Evolutionary conservation across 495 filamentous ascomycete genomes (phyloP).

Genomic region (Penicillium ochrochloron): DNA sequence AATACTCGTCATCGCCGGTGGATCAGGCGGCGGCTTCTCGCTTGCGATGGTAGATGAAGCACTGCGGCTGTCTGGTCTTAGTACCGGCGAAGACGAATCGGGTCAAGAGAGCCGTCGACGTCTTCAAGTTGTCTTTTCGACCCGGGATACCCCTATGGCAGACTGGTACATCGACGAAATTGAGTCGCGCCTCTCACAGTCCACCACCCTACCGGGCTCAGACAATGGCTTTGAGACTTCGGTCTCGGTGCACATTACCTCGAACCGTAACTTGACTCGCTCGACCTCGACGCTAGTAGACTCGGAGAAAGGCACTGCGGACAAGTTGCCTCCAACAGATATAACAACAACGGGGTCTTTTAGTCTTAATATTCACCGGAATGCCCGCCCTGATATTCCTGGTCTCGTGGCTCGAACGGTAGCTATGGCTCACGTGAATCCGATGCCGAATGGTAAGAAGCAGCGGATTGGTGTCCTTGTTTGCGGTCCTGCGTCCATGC

Average conservation of each 20-base stretch:
- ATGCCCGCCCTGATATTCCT: conserved; percentile 45
- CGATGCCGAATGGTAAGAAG: conserved; percentile 21
- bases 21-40: conserved; percentile 57
- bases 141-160: conserved; percentile 31
- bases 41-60: conserved; percentile 41
- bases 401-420: conserved; percentile 37
- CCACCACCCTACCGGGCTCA: conserved; percentile 20
- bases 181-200: conserved; percentile 29
- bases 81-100: not conserved
- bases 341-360: conserved; percentile 28
- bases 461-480: conserved; percentile 49
- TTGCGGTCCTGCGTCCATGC: conserved; percentile 56
- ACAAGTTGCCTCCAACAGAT: conserved; percentile 18
- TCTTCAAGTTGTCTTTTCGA: conserved; percentile 37
- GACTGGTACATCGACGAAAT: conserved; percentile 38
- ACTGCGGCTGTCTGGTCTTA: conserved; percentile 23
- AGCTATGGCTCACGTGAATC: conserved; percentile 20
- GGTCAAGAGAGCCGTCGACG: conserved; percentile 20
- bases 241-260: conserved; percentile 38
- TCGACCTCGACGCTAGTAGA: conserved; percentile 22
- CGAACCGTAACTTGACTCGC: conserved; percentile 11
- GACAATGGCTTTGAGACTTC: conserved; percentile 39
- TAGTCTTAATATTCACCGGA: conserved; percentile 29
- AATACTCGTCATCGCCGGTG: conserved; percentile 56
- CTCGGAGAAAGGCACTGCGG: conserved; percentile 6